A percentile compares a stretch with the other conserved stretches of the same genome.
These are phyloP conservation scores for Kodamaea restingae DNA, from an alignment of 805 yeast genomes.

Conservation along the genomic window DNA sequence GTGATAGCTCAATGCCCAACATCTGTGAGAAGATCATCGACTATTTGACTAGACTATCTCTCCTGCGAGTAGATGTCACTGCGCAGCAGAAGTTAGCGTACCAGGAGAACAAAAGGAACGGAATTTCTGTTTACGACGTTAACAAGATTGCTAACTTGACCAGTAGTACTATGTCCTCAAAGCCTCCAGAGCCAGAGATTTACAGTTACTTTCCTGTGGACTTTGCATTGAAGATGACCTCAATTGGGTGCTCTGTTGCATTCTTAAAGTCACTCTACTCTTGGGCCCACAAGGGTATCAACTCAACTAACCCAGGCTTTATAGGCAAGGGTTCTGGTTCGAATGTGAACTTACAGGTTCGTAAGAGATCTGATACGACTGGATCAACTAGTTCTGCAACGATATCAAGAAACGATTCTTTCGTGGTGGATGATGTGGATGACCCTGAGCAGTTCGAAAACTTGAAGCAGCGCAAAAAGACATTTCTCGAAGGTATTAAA, in stretches of 20 bases:
- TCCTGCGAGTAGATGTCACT: constrained; percentile 68
- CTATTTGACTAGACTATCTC: constrained; percentile 66
- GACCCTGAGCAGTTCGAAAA: constrained; percentile 83
- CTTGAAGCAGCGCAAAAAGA: constrained; percentile 77
- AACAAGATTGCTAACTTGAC: constrained; percentile 73
- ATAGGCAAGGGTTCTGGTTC: constrained; percentile 5
- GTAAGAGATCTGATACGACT: constrained; percentile 27
- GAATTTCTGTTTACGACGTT: constrained; percentile 70
- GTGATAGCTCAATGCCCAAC: constrained; percentile 78
- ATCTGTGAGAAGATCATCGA: constrained; percentile 80
- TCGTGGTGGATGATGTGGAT: constrained; percentile 35
- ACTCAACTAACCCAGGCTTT: constrained; percentile 1
- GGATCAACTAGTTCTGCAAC: constrained; percentile 26
- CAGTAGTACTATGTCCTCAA: constrained; percentile 57
- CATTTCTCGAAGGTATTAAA: constrained; percentile 69
- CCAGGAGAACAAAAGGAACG: constrained; percentile 40
- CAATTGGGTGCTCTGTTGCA: constrained; percentile 77
- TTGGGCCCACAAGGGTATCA: constrained; percentile 70
- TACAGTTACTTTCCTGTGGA: constrained; percentile 63
- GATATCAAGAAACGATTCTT: constrained; percentile 29
- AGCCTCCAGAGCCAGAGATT: constrained; percentile 55
- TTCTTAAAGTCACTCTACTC: constrained; percentile 74
- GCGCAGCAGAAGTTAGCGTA: constrained; percentile 56
- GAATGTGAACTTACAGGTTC: constrained; percentile 8
- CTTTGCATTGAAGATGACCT: constrained; percentile 76